These are phyloP conservation scores for Sextonia rubra DNA, from an alignment of 164 flowering plant genomes.

Conservation along the genomic window DNA sequence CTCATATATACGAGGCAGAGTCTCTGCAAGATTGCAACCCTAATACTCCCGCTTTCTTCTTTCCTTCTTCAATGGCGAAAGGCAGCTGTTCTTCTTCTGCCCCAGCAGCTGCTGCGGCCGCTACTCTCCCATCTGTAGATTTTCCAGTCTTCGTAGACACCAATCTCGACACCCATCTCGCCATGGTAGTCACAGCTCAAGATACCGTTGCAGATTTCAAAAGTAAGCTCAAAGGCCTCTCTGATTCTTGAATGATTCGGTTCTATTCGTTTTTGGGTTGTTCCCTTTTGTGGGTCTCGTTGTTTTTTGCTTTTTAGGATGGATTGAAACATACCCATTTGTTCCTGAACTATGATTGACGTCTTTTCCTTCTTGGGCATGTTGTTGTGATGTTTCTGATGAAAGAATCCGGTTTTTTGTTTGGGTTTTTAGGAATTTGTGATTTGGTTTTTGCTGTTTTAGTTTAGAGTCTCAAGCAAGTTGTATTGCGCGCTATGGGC, in stretches of 20 bases:
- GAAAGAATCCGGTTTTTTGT: not conserved
- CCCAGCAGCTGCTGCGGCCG: not conserved
- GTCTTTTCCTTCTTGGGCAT: not conserved
- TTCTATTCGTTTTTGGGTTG: not conserved
- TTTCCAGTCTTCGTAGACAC: slow-evolving; percentile 56
- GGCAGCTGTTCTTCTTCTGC: not conserved
- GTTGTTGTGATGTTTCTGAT: not conserved
- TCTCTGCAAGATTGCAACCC: too few relatives aligned
- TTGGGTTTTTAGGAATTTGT: not conserved
- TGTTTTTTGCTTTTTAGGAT: not conserved
- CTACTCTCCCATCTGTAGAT: not conserved
- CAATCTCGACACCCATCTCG: slow-evolving; percentile 67
- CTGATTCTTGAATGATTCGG: not conserved
- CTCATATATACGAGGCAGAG: too few relatives aligned
- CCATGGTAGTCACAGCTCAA: slow-evolving; percentile 31
- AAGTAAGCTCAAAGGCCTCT: slow-evolving; percentile 25
- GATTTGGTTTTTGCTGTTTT: not conserved
- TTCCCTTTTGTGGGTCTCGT: not conserved
- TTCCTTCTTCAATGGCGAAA: slow-evolving; percentile 20
- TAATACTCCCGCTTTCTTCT: not conserved
- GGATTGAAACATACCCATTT: not conserved
- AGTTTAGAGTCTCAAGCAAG: too few relatives aligned
- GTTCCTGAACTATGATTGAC: not conserved
- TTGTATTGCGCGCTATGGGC: not conserved
- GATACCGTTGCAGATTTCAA: slow-evolving; percentile 60